Evolutionary conservation across 2,329 filamentous ascomycete genomes (phyloP).

Genomic region (Cordyceps tenuipes): DNA sequence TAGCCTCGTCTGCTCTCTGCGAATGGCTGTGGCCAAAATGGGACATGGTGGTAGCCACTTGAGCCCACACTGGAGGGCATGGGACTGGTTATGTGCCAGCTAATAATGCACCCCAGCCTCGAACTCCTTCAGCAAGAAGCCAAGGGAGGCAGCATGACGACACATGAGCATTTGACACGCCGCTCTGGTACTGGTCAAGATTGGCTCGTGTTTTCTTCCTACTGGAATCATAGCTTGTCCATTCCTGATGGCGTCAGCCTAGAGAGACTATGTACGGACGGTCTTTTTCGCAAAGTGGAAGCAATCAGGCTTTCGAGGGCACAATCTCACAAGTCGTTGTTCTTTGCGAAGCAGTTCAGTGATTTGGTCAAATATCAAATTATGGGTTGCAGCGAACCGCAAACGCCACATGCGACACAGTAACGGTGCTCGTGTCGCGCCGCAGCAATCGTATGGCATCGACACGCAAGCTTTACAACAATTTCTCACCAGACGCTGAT

Average conservation of each 20-base stretch:
- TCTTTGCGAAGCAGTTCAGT: too few species aligned
- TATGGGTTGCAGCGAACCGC: not conserved
- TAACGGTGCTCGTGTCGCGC: not conserved
- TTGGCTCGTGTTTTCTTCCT: not conserved
- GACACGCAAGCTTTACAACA: not conserved
- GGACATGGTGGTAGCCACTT: not conserved
- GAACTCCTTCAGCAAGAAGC: not conserved
- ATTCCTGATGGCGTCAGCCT: not conserved
- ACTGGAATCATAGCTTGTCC: not conserved
- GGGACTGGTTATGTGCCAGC: not conserved
- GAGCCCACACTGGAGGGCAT: not conserved
- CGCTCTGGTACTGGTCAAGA: not conserved
- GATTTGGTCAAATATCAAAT: not conserved
- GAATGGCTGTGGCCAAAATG: not conserved
- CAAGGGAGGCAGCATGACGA: not conserved
- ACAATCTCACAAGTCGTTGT: too few species aligned
- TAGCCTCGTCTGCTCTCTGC: not conserved
- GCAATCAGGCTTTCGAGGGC: too few species aligned
- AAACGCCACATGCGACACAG: not conserved
- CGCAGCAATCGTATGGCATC: not conserved
- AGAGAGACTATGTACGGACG: not conserved
- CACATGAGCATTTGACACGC: slow-evolving; percentile 8
- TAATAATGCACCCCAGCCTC: slow-evolving; percentile 8
- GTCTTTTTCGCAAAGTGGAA: not conserved
- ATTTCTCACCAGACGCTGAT: too few species aligned